A percentile compares a stretch with the other conserved stretches of the same genome.
Conservation (phyloP, 106 monocot species). For the Alisma plantagoaquatica region DNA sequence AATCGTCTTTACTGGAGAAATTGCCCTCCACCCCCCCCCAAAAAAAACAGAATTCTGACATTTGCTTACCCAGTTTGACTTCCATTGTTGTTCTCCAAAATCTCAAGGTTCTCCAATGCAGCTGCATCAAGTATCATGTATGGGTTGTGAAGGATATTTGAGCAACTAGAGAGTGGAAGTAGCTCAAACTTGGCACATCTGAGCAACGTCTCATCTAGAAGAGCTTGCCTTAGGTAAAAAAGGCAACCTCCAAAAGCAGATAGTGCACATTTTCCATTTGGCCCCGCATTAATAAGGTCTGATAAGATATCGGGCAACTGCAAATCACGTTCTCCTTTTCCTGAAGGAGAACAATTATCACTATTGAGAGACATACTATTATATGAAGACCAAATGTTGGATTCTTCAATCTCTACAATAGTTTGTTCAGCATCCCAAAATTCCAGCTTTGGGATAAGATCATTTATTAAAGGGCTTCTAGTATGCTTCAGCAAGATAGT, state of each 20-base stretch:
- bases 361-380: not conserved
- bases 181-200: slow-evolving; percentile 82
- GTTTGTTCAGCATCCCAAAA: slow-evolving; percentile 93
- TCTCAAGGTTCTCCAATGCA: slow-evolving; percentile 92
- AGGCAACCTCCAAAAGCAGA: slow-evolving; percentile 93
- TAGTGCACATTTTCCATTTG: slow-evolving; percentile 55
- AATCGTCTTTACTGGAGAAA: too few relatives aligned
- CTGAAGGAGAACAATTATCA: not conserved
- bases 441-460: slow-evolving; percentile 58
- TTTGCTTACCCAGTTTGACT: slow-evolving; percentile 51
- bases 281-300: slow-evolving; percentile 34
- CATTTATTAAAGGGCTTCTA: slow-evolving; percentile 78
- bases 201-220: slow-evolving; percentile 74
- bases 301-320: slow-evolving; percentile 48
- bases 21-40: too few relatives aligned
- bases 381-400: too few relatives aligned
- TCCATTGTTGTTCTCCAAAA: slow-evolving; percentile 84
- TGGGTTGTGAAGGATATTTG: slow-evolving; percentile 27
- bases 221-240: slow-evolving; percentile 81
- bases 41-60: too few relatives aligned
- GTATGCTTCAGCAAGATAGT: slow-evolving; percentile 50
- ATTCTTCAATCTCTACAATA: slow-evolving; percentile 38
- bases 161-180: slow-evolving; percentile 30
- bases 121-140: slow-evolving; percentile 96
- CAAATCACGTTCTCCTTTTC: slow-evolving; percentile 5